Base-by-base conservation (phyloP, 1,284 basidiomycete species). In the Sphagnurus paluster region DNA sequence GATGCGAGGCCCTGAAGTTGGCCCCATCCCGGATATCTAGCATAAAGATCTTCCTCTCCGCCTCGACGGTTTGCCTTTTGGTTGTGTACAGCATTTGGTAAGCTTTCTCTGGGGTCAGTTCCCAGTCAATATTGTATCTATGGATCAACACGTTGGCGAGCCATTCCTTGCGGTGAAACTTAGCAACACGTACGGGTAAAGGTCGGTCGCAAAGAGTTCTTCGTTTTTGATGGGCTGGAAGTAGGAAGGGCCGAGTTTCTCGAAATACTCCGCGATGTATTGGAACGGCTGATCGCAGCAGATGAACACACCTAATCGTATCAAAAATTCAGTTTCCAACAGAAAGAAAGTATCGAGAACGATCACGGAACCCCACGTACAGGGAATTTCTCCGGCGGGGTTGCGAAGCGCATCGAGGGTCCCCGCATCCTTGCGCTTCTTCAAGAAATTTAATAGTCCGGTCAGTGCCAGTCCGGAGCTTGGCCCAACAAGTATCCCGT, bases 271-370 rank as follows among this genome's bases (percentile, higher is more conserved):
- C 0, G 42, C 33, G 39, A 57, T 56, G 39, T 57, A 57, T 29
- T 57, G 54, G 50, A 55, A 57, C 4, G 56, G 56, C 46, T 51
- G 50, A 32, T 56, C 55, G 32, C 50, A 52, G 38, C 50, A 53
- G 19, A 56, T 57, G 46, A 57, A 57, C 6, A 42, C 51, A 34
- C 56, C 49, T 50, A 28, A 2, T 17, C 14, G 23, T 25, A 36
- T 20, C 29, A 32, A 23, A 36, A 36, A 36, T n/a, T 36, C 35
- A 36, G 35, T 10, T 10, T 13, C 2, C 19, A 5, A 32, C 13
- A 32, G n/a, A 11, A 32, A 5, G 17, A 14, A 4, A 20, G 20
- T 36, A 16, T 19, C 13, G n/a, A 28, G 13, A 10, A 5, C 36
- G 10, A 25, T 16, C 16, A 14, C 33, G 24, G 3, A 23, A 13